A percentile compares a stretch with the other conserved stretches of the same genome.
These are phyloP conservation scores for Cucumis sativus DNA, from an alignment of 306 rosid species.

Conservation along the genomic window DNA sequence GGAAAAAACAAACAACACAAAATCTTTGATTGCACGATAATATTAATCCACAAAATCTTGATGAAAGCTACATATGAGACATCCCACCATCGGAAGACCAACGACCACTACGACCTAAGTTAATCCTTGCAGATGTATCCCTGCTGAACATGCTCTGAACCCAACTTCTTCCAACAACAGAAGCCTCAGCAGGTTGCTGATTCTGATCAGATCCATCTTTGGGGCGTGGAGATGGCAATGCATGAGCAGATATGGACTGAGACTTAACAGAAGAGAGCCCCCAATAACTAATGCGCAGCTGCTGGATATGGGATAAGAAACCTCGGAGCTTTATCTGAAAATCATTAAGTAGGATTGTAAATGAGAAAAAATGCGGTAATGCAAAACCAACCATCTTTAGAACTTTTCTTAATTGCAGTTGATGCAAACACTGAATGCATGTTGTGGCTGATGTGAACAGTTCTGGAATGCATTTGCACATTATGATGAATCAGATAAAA, in stretches of 20 bases:
- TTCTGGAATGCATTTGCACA: background rate
- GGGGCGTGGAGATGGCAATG: conserved; percentile 72
- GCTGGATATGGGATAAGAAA: conserved; percentile 75
- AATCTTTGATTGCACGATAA: background rate
- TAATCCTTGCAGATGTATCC: conserved; percentile 55
- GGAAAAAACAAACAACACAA: background rate
- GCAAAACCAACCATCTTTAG: background rate
- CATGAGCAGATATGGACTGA: conserved; percentile 54
- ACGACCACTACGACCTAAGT: conserved; percentile 69
- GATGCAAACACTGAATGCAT: background rate
- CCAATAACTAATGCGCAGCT: conserved; percentile 73
- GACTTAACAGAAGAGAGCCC: conserved; percentile 55
- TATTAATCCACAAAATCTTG: conserved; percentile 9
- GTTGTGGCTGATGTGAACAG: background rate
- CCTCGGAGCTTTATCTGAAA: conserved; percentile 93
- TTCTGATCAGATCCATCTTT: conserved; percentile 56
- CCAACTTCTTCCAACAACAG: conserved; percentile 92
- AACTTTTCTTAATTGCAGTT: background rate
- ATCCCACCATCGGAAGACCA: conserved; percentile 74
- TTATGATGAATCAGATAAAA: background rate
- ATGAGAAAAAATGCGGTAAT: background rate
- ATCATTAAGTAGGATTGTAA: conserved; percentile 12
- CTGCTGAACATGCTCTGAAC: conserved; percentile 97
- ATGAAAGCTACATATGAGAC: conserved; percentile 30
- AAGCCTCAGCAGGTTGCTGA: conserved; percentile 86